Evolutionary conservation across 805 yeast species (phyloP), one percentile per base, ranked within the genome.

Genomic region (Pichia exigua): DNA sequence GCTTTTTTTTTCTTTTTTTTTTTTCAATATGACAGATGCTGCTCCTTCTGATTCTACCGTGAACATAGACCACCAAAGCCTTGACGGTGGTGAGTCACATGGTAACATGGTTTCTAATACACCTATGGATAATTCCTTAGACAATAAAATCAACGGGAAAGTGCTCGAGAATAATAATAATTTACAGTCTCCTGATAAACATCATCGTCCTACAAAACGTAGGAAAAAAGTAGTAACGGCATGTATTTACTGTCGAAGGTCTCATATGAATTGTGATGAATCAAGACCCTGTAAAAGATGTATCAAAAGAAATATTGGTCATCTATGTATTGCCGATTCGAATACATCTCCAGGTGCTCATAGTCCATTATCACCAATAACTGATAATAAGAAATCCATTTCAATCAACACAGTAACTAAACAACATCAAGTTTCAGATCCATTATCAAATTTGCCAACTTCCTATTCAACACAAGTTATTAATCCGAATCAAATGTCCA

Each of bases 241-340:
- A 0, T 91, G 98, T 69, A 85, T 91, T 1, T 91, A 87, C 63
- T 91, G 97, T 65, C 78, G 97, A 41, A 73, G 98, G 50, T 87
- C 96, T 0, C 98, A 91, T 65, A 87, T 91, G 91, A 86, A 89
- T 30, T 91, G 98, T 69, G 96, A 90, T 65, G 85, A 82, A 42
- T 71, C 79, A 20, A 67, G 88, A 60, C 82, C 94, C 8, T 87
- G 96, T 61, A 78, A 82, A 47, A 73, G 97, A 43, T 91, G 98
- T 67, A 74, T 91, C 11, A 87, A 86, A 66, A 73, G 97, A 58
- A 87, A 87, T 41, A 92, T 91, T 45, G 91, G 94, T 4, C 96
- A 90, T 66, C 68, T 91, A 30, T 91, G 98, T 62, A n/a, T 35
- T 17, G 39, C 20, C 4, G 39, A 35, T 35, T n/a, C 20, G n/a